phyloP scores from a whole-genome alignment of 208 protist species.

The Acanthamoeba lenticulata region DNA sequence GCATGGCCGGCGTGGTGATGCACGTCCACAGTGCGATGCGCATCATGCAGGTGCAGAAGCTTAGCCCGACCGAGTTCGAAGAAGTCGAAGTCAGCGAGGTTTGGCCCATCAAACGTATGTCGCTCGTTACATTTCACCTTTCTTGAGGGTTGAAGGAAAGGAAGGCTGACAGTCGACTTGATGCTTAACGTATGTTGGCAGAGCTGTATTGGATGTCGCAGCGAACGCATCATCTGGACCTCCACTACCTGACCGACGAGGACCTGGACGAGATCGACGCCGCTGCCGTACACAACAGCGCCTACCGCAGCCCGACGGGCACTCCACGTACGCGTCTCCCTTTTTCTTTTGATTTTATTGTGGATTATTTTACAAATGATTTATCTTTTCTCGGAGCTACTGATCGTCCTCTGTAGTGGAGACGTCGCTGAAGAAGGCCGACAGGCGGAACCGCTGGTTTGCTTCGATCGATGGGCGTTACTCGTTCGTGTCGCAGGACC shows the following conservation, averaged over 20 bases:
- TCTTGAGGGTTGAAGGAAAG: too few species aligned
- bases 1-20: not conserved
- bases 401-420: not conserved
- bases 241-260: constrained; percentile 29
- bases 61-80: constrained; percentile 32
- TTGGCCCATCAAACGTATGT: constrained; percentile 15
- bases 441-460: not conserved
- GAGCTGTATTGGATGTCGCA: constrained; percentile 55
- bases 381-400: too few species aligned
- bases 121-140: not conserved
- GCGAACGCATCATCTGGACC: not conserved
- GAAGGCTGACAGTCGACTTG: not conserved
- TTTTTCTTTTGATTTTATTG: not conserved
- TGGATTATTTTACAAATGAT: not conserved
- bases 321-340: not conserved
- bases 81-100: not conserved
- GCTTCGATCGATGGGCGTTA: constrained; percentile 4
- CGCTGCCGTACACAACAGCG: not conserved
- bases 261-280: constrained; percentile 43
- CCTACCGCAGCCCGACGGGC: not conserved
- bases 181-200: not conserved
- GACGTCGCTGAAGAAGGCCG: not conserved
- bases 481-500: not conserved
- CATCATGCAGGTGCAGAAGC: constrained; percentile 22
- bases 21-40: not conserved